Conservation (phyloP, 345 rosid species). For the Microcos paniculata region DNA sequence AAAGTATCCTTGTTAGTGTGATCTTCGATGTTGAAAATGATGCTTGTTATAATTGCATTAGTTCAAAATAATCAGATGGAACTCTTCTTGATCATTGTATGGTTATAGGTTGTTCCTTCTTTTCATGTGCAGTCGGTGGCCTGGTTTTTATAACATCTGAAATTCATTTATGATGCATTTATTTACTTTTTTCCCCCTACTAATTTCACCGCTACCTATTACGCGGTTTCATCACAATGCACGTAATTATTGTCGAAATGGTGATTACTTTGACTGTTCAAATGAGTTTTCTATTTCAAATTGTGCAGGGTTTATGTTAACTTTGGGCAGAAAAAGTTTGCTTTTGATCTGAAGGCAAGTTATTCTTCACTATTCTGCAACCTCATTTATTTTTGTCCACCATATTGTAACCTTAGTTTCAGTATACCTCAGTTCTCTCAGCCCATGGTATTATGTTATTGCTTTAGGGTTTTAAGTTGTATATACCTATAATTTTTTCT, state of each 20-base stretch:
- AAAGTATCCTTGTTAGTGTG: neutral
- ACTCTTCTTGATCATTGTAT: neutral
- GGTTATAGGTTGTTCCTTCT: neutral
- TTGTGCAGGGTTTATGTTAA: conserved; percentile 81
- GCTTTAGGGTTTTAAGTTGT: neutral
- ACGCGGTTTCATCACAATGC: neutral
- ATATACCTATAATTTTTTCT: neutral
- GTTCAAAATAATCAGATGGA: neutral
- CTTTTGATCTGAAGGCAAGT: conserved; percentile 80
- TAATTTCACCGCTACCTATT: neutral
- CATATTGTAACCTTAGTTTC: neutral
- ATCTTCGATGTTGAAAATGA: neutral
- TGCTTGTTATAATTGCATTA: neutral
- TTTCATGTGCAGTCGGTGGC: neutral
- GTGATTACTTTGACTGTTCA: conserved; percentile 3
- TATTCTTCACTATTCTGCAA: neutral
- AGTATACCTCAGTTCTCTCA: neutral
- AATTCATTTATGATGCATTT: conserved; percentile 5
- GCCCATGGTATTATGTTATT: neutral
- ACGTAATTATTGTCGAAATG: neutral
- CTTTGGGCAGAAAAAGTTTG: conserved; percentile 79
- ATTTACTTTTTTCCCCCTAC: neutral
- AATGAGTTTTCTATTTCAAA: conserved; percentile 15
- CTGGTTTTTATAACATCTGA: neutral
- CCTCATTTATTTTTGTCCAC: neutral